phyloP scores from a whole-genome alignment of 1,284 basidiomycete genomes.

The Phylloboletellus chloephorus region DNA sequence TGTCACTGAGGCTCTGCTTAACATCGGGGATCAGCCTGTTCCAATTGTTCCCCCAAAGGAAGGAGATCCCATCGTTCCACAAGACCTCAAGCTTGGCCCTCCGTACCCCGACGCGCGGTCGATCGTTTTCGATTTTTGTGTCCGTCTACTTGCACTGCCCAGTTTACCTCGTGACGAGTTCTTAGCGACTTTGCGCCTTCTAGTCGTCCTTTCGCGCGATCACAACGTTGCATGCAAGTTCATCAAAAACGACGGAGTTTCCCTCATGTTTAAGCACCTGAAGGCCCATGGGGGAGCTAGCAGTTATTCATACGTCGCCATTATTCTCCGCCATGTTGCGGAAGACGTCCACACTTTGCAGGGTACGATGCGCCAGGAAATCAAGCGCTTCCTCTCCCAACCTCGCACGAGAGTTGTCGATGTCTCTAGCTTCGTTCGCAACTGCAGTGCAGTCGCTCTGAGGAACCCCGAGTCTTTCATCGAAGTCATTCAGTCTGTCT shows the following conservation, averaged over 20 bases:
- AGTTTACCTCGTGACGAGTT: slow-evolving; percentile 73
- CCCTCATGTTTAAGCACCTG: slow-evolving; percentile 61
- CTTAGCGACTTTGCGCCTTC: slow-evolving; percentile 71
- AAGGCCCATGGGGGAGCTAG: slow-evolving; percentile 55
- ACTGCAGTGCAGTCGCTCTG: slow-evolving; percentile 75
- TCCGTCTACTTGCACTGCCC: slow-evolving; percentile 59
- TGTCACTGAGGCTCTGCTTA: slow-evolving; percentile 77
- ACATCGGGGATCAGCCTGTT: slow-evolving; percentile 67
- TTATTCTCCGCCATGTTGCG: slow-evolving; percentile 86
- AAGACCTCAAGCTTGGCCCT: slow-evolving; percentile 55
- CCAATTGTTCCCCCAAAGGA: slow-evolving; percentile 61
- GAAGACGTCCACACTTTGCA: slow-evolving; percentile 71
- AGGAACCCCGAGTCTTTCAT: slow-evolving; percentile 81
- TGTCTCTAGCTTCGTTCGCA: slow-evolving; percentile 67
- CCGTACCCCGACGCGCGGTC: slow-evolving; percentile 55
- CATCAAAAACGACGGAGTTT: slow-evolving; percentile 59
- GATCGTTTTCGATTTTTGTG: slow-evolving; percentile 67
- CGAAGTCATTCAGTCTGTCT: slow-evolving; percentile 64
- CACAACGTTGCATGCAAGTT: slow-evolving; percentile 56
- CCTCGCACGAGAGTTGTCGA: slow-evolving; percentile 70
- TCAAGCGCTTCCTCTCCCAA: slow-evolving; percentile 72
- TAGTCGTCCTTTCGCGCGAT: slow-evolving; percentile 79
- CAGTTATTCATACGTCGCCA: slow-evolving; percentile 80
- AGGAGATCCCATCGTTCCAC: slow-evolving; percentile 52
- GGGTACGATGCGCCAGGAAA: slow-evolving; percentile 75